A percentile compares a stretch with the other conserved stretches of the same genome.
Evolutionary conservation across 192 early-diverging fungal species (phyloP).

Genomic region (Podila epigama): DNA sequence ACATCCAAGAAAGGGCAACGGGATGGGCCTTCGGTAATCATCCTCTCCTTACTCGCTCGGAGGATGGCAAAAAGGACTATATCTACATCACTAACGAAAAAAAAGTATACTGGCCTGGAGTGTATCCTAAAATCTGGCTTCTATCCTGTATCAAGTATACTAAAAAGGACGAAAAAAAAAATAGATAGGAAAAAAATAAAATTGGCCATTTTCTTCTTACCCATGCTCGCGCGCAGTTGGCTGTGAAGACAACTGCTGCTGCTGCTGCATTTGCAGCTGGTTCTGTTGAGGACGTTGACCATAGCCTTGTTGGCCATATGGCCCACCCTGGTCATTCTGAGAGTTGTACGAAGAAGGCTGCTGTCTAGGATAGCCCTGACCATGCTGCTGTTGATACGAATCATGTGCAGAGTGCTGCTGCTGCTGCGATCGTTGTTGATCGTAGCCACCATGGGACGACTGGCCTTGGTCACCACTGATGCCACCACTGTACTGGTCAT

Average conservation of each 20-base stretch:
- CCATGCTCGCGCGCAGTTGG: slow-evolving; percentile 33
- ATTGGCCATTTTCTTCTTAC: slow-evolving; percentile 14
- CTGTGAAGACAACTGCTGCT: slow-evolving; percentile 6
- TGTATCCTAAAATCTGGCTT: too few relatives aligned
- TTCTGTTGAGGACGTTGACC: background rate
- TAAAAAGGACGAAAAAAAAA: slow-evolving; percentile 9
- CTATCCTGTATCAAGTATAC: too few relatives aligned
- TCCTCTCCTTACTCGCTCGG: too few relatives aligned
- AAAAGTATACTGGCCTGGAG: too few relatives aligned
- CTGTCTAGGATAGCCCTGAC: background rate
- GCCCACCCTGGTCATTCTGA: background rate
- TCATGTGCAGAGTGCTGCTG: background rate
- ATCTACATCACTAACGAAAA: too few relatives aligned
- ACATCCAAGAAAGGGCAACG: too few relatives aligned
- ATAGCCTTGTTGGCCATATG: background rate
- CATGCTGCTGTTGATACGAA: background rate
- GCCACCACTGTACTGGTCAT: slow-evolving; percentile 14
- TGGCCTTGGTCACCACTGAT: background rate
- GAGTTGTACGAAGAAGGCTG: background rate
- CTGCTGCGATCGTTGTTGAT: slow-evolving; percentile 5
- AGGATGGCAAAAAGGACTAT: too few relatives aligned
- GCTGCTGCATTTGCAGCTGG: background rate
- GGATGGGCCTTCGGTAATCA: too few relatives aligned
- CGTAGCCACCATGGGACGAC: background rate
- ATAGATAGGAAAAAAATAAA: slow-evolving; percentile 19